Conservation (phyloP, 345 rosid species). For the Moringa oleifera region DNA sequence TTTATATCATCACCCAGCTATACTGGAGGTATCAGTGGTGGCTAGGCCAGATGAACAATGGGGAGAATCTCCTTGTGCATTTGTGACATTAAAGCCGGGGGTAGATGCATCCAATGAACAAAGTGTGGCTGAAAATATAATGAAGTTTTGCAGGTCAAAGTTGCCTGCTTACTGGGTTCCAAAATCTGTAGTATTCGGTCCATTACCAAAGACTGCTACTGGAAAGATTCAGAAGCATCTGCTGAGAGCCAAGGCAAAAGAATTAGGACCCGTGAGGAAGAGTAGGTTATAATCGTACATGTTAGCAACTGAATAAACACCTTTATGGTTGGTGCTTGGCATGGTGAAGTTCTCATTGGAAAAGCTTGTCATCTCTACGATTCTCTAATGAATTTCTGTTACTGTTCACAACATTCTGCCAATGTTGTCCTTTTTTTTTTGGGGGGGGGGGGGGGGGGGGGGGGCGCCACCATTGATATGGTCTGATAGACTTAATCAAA, state of each 20-base stretch:
- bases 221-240: conserved; percentile 92
- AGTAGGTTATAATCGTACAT: conserved; percentile 69
- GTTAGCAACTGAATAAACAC: too few relatives aligned
- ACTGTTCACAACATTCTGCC: too few relatives aligned
- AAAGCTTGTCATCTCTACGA: too few relatives aligned
- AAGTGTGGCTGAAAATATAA: conserved; percentile 50
- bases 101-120: conserved; percentile 34
- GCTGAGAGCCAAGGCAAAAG: conserved; percentile 66
- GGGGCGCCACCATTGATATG: too few relatives aligned
- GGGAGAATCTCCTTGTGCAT: conserved; percentile 93
- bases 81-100: conserved; percentile 60
- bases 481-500: too few relatives aligned
- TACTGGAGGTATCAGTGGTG: conserved; percentile 82
- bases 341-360: too few relatives aligned
- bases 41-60: conserved; percentile 79
- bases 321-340: too few relatives aligned
- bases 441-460: too few relatives aligned
- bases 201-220: conserved; percentile 86
- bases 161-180: conserved; percentile 92
- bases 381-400: too few relatives aligned
- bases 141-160: conserved; percentile 58
- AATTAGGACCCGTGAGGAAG: conserved; percentile 58
- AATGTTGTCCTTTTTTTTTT: too few relatives aligned
- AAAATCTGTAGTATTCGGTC: conserved; percentile 72
- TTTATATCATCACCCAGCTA: conserved; percentile 64